Evolutionary conservation across 2,329 filamentous ascomycete species (phyloP), one percentile per base, ranked within the genome.

Genomic region (Colletotrichum filicis): DNA sequence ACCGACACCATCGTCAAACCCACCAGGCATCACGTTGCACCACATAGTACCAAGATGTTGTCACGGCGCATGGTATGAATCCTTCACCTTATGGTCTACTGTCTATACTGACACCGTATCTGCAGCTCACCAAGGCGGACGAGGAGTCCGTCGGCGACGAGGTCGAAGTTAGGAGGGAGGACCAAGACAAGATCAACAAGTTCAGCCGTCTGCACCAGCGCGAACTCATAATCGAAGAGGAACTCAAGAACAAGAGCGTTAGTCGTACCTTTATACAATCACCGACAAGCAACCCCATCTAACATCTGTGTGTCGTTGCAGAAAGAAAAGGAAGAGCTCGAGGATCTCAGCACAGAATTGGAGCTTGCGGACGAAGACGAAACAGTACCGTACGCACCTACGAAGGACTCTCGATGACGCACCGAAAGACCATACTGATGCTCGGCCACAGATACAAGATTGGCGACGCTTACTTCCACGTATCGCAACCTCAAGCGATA

Each of bases 271-370:
- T 8, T 1, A 3, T 1, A 8, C 3, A 24, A 32, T 2, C 28
- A 4, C 3, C 28, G 5, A 3, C n/a, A 1, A 30, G 1, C 16
- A 49, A 49, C 49, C 5, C 12, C 37, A 52, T 69, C 74, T 79
- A 68, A 79, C 61, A 11, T 59, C 5, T 12, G 22, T 55, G 37
- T 35, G 26, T 59, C 32, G 35, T 12, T 76, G 67, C 79, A 98
- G 96, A 98, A 98, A 87, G 96, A 98, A 83, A 98, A 98, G 85
- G 97, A 99, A 83, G 97, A 98, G 80, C 90, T 98, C 4, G 95
- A 98, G 81, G 97, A 99, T 82, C 90, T 99, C 67, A 93, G 93
- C 2, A 94, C 89, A 66, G 97, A 99, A 82, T 88, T 99, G 59
- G 97, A 99, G 84, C 91, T 99, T 22, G 94, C 95, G 65, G 96